phyloP scores from a whole-genome alignment of 768 basidiomycete genomes.

The Kwoniella mangroviensis region DNA sequence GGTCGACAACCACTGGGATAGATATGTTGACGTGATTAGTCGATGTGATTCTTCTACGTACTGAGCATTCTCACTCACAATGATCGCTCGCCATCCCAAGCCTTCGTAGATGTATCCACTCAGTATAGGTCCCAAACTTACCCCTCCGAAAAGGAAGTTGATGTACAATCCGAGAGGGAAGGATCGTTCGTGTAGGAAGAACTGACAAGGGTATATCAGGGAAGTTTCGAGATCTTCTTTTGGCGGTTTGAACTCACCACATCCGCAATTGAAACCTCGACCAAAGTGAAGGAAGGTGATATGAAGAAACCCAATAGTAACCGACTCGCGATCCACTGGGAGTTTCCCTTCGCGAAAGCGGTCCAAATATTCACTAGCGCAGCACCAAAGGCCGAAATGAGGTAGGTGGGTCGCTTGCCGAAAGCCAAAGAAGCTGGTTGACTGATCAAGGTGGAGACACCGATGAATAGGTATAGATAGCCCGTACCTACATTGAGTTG shows the following conservation, averaged over 20 bases:
- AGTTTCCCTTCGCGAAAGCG: conserved; percentile 13
- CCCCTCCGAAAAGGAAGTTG: conserved; percentile 20
- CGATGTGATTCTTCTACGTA: background rate
- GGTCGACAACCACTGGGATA: conserved; percentile 16
- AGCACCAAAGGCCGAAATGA: conserved; percentile 17
- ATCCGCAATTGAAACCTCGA: conserved; percentile 30
- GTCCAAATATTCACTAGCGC: conserved; percentile 28
- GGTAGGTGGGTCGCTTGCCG: conserved; percentile 24
- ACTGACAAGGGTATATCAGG: background rate
- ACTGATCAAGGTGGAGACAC: conserved; percentile 17
- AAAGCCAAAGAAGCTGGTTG: conserved; percentile 29
- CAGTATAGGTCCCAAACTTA: conserved; percentile 18
- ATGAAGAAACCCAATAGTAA: conserved; percentile 25
- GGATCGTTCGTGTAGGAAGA: conserved; percentile 12
- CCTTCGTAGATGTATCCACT: conserved; percentile 26
- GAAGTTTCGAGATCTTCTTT: too few species aligned
- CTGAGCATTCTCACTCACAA: conserved; percentile 22
- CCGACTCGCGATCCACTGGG: conserved; percentile 26
- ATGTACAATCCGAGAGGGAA: conserved; percentile 22
- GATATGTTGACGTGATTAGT: background rate
- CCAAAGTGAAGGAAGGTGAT: conserved; percentile 24
- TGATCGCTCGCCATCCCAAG: conserved; percentile 23
- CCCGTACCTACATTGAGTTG: conserved; percentile 28
- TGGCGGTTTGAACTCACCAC: conserved; percentile 4
- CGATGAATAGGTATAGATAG: conserved; percentile 29